Percentiles rank a stretch among this genome's conserved stretches.
These are phyloP conservation scores for Capillidium rhysosporum DNA, from an alignment of 371 early-diverging fungal genomes.

Conservation along the genomic window DNA sequence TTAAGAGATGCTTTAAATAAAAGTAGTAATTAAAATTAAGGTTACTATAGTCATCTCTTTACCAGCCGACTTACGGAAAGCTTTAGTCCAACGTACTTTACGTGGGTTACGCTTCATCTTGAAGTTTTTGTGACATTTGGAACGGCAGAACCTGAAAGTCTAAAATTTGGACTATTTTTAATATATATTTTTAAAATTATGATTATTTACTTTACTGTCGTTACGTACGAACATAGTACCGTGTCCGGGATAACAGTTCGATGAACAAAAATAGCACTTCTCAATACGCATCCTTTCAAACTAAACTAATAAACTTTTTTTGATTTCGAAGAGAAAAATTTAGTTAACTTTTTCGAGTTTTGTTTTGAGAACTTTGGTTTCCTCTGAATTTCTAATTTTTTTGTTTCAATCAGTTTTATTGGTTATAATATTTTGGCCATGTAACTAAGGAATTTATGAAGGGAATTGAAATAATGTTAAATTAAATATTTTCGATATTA, in stretches of 20 bases:
- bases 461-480: no score
- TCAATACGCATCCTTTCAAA: conserved; percentile 74
- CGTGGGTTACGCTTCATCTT: conserved; percentile 99
- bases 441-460: no score
- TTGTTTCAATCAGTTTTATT: no score
- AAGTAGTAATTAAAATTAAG: conserved; percentile 5
- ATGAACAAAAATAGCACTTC: conserved; percentile 99
- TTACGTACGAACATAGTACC: conserved; percentile 97
- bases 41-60: conserved; percentile 97
- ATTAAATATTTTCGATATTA: no score
- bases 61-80: conserved; percentile 90
- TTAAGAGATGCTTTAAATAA: background rate
- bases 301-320: background rate
- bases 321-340: no score
- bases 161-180: no score
- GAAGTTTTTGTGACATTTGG: conserved; percentile 98
- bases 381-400: no score
- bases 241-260: conserved; percentile 96
- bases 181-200: no score
- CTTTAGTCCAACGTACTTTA: conserved; percentile 99
- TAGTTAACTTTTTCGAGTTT: no score
- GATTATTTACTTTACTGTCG: conserved; percentile 65
- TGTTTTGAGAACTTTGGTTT: no score
- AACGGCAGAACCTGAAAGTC: conserved; percentile 94
- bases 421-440: no score